These are phyloP conservation scores for Cicer judaicum DNA, from an alignment of 306 rosid species.

Conservation along the genomic window DNA sequence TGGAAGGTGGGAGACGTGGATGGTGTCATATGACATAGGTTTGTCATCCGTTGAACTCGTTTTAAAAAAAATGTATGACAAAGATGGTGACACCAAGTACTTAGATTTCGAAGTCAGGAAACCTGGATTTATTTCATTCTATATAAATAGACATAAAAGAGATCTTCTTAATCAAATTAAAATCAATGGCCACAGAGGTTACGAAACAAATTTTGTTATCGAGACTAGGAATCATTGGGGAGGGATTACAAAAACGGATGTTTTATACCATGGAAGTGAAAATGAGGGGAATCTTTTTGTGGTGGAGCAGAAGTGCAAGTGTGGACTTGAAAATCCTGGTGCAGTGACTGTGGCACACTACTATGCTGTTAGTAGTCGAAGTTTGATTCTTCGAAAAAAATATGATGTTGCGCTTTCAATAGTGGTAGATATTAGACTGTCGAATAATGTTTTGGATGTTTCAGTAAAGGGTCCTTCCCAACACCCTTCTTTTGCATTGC, in stretches of 20 bases:
- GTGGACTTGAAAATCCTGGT: background rate
- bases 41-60: background rate
- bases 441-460: background rate
- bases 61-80: background rate
- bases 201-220: background rate
- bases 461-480: background rate
- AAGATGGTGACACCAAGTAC: background rate
- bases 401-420: background rate
- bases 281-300: background rate
- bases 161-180: background rate
- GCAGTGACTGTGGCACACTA: background rate
- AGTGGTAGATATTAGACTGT: background rate
- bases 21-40: background rate
- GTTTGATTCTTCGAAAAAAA: too few species aligned
- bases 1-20: background rate
- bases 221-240: background rate
- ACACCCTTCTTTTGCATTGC: background rate
- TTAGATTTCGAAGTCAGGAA: background rate
- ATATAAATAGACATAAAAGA: too few species aligned
- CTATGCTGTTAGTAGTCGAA: background rate
- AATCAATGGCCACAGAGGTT: background rate
- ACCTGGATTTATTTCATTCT: background rate
- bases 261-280: background rate
- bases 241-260: background rate
- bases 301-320: background rate